Percentiles rank a stretch among this genome's conserved stretches.
Evolutionary conservation across 1,284 basidiomycete species (phyloP).

Genomic region (Vanrija sp.): DNA sequence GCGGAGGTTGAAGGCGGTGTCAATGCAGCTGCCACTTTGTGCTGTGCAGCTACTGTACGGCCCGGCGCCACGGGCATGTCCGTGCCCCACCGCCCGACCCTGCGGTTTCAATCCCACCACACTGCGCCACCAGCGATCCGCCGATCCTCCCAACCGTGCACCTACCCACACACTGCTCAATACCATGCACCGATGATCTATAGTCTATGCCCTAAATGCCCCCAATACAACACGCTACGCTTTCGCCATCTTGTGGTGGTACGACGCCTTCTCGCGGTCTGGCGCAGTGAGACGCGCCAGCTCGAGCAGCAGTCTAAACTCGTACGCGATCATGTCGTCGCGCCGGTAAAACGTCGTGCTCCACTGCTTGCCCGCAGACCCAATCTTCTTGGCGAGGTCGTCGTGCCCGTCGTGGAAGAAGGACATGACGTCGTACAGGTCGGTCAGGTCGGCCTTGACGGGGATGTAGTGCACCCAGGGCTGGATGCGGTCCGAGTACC

Average conservation of each 20-base stretch:
- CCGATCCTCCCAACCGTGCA: too few relatives aligned
- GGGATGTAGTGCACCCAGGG: conserved; percentile 53
- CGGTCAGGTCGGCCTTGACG: conserved; percentile 52
- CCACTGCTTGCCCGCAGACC: conserved; percentile 58
- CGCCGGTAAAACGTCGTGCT: conserved; percentile 60
- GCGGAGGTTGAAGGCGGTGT: too few relatives aligned
- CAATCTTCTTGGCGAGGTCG: conserved; percentile 58
- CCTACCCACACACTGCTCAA: too few relatives aligned
- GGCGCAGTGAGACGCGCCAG: conserved; percentile 25
- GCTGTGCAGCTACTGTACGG: too few relatives aligned
- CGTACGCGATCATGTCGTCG: conserved; percentile 63
- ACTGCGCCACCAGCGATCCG: too few relatives aligned
- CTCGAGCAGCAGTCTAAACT: conserved; percentile 50
- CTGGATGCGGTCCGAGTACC: conserved; percentile 50
- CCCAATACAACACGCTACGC: not conserved
- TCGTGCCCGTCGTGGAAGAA: conserved; percentile 51
- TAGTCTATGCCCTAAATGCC: too few relatives aligned
- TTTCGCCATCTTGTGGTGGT: not conserved
- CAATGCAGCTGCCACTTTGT: too few relatives aligned
- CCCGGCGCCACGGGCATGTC: too few relatives aligned
- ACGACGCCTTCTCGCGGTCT: conserved; percentile 25
- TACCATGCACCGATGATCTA: too few relatives aligned
- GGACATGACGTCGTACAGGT: conserved; percentile 52
- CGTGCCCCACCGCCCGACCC: too few relatives aligned
- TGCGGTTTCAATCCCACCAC: too few relatives aligned